Evolutionary conservation across 805 yeast genomes (phyloP), one percentile per base, ranked within the genome.

Genomic region (Cyberlindnera maclurae): DNA sequence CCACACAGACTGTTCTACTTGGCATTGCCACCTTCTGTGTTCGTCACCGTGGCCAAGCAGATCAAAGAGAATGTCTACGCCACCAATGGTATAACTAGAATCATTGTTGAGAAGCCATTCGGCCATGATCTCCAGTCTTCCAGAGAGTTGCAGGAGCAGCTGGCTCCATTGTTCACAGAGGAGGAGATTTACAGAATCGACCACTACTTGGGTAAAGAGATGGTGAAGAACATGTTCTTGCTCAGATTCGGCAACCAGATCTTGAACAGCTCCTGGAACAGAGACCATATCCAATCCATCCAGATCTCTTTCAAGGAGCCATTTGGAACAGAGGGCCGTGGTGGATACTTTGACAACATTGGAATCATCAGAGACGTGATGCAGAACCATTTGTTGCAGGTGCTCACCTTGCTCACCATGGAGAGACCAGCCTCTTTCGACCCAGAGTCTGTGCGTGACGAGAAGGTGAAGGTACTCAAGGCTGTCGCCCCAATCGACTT

Each of bases 271-370:
- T 75, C 83, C 40, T 93, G 97, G 97, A 82, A 83, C 67, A 79
- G 71, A 59, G 74, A 83, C 47, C 82, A 75, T 62, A 78, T 93
- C 56, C 71, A 77, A 45, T 75, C 81, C 29, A 79, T 93, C 45
- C 96, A 90, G 69, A 79, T 93, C 50, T 75, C 90, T 12, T 90
- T 93, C 72, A 93, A 93, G 68, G 98, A 93, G 68, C 86, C 93
- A n/a, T 93, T 93, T 54, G 98, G 98, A 40, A 93, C 98, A 30
- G 96, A 93, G 66, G 98, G 98, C 41, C 79, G 98, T 60, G 98
- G 98, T 51, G 98, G 98, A 29, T 93, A 93, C 68, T 93, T 93
- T 57, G 97, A 93, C 64, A 70, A 73, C 40, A 87, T 89, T 55
- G 98, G 98, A 42, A 93, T 93, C 58, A 84, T 93, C 51, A 79